Evolutionary conservation across 73 alveolate species (phyloP).

Genomic region (Breviolum minutum): DNA sequence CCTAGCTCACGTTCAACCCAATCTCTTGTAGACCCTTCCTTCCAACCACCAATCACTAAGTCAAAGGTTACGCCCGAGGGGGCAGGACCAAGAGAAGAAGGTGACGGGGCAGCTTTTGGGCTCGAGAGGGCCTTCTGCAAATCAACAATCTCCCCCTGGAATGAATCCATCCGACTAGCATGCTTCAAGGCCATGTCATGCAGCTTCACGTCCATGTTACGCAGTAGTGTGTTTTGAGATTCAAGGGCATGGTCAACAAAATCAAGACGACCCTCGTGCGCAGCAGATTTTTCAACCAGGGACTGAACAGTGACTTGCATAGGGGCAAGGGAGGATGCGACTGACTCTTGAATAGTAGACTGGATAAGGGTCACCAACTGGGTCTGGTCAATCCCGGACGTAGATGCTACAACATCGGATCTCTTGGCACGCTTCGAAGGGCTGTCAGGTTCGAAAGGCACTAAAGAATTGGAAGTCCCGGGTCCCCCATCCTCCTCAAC

Average conservation of each 20-base stretch:
- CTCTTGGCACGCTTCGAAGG: background rate
- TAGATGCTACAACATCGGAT: background rate
- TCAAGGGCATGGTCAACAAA: background rate
- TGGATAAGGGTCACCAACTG: background rate
- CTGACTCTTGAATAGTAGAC: background rate
- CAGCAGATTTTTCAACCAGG: background rate
- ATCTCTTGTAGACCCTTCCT: background rate
- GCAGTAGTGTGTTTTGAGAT: too few species aligned
- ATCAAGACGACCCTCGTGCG: background rate
- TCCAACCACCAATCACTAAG: slow-evolving; percentile 32
- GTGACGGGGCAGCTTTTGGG: background rate
- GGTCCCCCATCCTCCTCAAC: background rate
- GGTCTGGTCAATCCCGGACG: background rate
- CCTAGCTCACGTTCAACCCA: background rate
- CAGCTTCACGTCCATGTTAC: background rate
- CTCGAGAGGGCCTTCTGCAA: background rate
- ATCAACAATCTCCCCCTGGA: background rate
- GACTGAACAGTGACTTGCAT: background rate
- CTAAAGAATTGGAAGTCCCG: background rate
- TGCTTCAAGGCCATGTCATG: background rate
- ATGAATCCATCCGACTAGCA: background rate
- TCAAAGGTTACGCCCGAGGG: background rate
- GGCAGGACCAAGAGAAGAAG: background rate
- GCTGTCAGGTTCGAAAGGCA: background rate
- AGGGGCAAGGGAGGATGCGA: background rate